phyloP scores from a whole-genome alignment of 1,284 basidiomycete genomes.

The Limonomyces culmigenus region DNA sequence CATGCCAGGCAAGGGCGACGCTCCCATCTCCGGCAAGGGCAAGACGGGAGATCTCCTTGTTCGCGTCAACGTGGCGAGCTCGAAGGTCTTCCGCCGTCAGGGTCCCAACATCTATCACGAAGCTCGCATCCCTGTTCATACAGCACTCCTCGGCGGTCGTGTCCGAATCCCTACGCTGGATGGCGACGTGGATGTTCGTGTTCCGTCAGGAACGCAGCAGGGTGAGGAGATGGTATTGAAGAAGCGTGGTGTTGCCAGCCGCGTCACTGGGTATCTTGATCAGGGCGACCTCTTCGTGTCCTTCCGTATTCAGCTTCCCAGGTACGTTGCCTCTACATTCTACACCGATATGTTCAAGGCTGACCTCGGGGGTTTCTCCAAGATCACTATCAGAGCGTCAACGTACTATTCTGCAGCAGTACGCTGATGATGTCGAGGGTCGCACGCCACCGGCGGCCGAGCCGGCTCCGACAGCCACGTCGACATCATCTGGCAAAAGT shows the following conservation, averaged over 20 bases:
- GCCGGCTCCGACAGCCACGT: not conserved
- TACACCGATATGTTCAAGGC: constrained; percentile 8
- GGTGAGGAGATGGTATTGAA: constrained; percentile 95
- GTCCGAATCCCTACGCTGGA: constrained; percentile 92
- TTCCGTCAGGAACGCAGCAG: constrained; percentile 88
- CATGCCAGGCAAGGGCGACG: constrained; percentile 75
- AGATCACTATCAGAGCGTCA: constrained; percentile 75
- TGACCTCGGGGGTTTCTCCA: constrained; percentile 8
- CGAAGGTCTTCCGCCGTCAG: constrained; percentile 80
- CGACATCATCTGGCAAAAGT: constrained; percentile 5
- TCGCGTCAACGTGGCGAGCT: constrained; percentile 71
- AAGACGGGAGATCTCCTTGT: constrained; percentile 77
- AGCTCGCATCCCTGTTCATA: constrained; percentile 83
- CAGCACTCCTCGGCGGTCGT: constrained; percentile 81
- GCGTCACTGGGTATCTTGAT: constrained; percentile 36
- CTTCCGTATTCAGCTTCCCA: constrained; percentile 80
- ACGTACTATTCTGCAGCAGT: constrained; percentile 76
- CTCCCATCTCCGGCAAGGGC: constrained; percentile 66
- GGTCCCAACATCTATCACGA: constrained; percentile 87
- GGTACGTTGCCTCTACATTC: constrained; percentile 33
- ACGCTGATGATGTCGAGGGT: constrained; percentile 87
- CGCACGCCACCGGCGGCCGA: constrained; percentile 16
- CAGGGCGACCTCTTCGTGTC: constrained; percentile 86
- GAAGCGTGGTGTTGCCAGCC: constrained; percentile 68
- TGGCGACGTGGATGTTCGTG: constrained; percentile 88